phyloP scores from a whole-genome alignment of 345 rosid genomes.

The Noccaea bulbosa region DNA sequence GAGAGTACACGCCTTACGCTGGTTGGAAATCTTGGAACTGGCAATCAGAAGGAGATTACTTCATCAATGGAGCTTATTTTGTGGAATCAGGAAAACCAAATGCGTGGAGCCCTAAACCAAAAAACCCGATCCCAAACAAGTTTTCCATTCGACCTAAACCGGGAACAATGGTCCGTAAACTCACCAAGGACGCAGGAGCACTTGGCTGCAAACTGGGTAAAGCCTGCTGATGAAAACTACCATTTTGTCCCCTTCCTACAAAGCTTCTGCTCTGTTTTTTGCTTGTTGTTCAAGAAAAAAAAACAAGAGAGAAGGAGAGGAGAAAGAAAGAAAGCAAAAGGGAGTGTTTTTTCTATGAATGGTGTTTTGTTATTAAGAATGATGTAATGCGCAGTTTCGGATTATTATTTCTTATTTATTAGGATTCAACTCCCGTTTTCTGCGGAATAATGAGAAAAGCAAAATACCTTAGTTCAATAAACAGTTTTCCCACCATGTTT shows the following conservation, averaged over 20 bases:
- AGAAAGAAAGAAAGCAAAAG: not conserved
- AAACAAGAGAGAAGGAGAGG: not conserved
- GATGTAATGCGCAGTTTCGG: constrained; percentile 8
- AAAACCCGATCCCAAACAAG: constrained; percentile 20
- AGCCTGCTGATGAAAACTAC: constrained; percentile 38
- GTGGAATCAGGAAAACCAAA: constrained; percentile 57
- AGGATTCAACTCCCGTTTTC: constrained; percentile 21
- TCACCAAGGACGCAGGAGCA: constrained; percentile 57
- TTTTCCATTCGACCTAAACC: constrained; percentile 52
- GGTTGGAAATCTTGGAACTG: constrained; percentile 71
- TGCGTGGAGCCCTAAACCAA: constrained; percentile 34
- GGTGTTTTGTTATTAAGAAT: constrained; percentile 30
- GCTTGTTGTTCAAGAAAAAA: constrained; percentile 24
- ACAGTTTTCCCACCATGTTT: not conserved
- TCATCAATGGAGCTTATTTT: constrained; percentile 73
- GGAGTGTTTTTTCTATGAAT: constrained; percentile 9
- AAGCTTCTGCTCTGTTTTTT: constrained; percentile 5
- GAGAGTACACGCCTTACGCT: constrained; percentile 46
- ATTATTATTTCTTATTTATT: constrained; percentile 18
- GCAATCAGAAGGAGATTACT: constrained; percentile 70
- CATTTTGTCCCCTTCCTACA: constrained; percentile 14
- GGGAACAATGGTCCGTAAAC: constrained; percentile 48
- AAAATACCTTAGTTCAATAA: constrained; percentile 21
- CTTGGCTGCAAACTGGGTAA: constrained; percentile 47
- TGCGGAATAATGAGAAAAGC: constrained; percentile 9